Percentiles rank a stretch among this genome's conserved stretches.
phyloP scores from a whole-genome alignment of 228 moss, liverwort and hornwort genomes.

The Sphagnum magellanicum region DNA sequence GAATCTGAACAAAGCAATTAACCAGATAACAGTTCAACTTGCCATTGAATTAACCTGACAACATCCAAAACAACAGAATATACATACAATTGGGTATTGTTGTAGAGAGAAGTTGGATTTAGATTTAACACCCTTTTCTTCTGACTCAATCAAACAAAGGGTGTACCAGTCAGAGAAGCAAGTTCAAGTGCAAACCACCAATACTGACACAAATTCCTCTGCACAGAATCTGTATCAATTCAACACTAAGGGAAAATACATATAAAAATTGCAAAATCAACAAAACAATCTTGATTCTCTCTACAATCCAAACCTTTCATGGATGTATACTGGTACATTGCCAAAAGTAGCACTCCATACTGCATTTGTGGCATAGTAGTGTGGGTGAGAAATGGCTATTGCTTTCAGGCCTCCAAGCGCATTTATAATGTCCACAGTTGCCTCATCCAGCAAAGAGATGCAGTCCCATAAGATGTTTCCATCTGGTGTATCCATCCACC shows the following conservation, averaged over 20 bases:
- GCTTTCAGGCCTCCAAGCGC: constrained; percentile 78
- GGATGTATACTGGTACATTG: constrained; percentile 79
- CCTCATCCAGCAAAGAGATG: constrained; percentile 71
- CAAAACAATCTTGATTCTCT: not conserved
- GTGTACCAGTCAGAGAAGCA: no score
- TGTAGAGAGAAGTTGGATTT: no score
- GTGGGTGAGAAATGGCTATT: constrained; percentile 93
- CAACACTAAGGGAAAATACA: not conserved
- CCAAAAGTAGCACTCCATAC: constrained; percentile 89
- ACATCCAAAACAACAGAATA: no score
- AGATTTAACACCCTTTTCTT: no score
- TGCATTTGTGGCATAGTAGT: constrained; percentile 65
- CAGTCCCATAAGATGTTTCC: constrained; percentile 93
- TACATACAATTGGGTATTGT: no score
- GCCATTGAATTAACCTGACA: no score
- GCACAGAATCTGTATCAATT: not conserved
- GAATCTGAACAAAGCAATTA: not conserved
- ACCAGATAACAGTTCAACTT: not conserved
- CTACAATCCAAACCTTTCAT: constrained; percentile 52
- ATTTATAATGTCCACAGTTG: constrained; percentile 79
- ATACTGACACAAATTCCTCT: not conserved
- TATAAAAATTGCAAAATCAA: not conserved
- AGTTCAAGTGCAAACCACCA: not conserved
- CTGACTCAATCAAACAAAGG: no score
- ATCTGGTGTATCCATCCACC: constrained; percentile 25